A percentile compares a stretch with the other conserved stretches of the same genome.
phyloP scores from a whole-genome alignment of 73 alveolate species.

The Tetrahymena elliotti region DNA sequence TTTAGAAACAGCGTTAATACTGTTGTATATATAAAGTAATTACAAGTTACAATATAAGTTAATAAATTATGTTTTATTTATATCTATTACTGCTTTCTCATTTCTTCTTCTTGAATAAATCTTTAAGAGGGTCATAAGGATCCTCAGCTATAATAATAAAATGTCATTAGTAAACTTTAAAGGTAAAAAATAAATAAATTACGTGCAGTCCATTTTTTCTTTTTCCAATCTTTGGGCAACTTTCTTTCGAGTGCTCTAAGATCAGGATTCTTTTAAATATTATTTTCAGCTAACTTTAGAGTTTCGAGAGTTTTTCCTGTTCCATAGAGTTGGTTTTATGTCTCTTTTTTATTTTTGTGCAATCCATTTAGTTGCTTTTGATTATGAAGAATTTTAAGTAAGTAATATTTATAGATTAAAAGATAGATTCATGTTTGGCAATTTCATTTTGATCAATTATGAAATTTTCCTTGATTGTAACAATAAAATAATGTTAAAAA shows the following conservation, averaged over 20 bases:
- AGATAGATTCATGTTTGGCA: background rate
- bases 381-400: background rate
- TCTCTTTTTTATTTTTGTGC: constrained; percentile 18
- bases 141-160: background rate
- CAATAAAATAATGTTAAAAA: too few relatives aligned
- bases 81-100: background rate
- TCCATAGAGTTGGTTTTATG: constrained; percentile 30
- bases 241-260: constrained; percentile 34
- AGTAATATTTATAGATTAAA: background rate
- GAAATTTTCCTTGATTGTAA: background rate
- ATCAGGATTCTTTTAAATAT: constrained; percentile 16
- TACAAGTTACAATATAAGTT: background rate
- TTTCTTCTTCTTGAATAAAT: constrained; percentile 17
- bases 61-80: too few relatives aligned
- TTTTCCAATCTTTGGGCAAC: constrained; percentile 29
- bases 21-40: background rate
- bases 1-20: background rate
- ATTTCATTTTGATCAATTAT: background rate
- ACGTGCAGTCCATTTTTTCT: constrained; percentile 37
- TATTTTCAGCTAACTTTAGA: background rate
- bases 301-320: constrained; percentile 31
- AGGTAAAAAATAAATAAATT: background rate
- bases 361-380: constrained; percentile 6
- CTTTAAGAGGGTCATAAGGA: constrained; percentile 27
- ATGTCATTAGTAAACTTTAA: background rate